phyloP scores from a whole-genome alignment of 352 stramenopile species.

The Phytophthora sp. region DNA sequence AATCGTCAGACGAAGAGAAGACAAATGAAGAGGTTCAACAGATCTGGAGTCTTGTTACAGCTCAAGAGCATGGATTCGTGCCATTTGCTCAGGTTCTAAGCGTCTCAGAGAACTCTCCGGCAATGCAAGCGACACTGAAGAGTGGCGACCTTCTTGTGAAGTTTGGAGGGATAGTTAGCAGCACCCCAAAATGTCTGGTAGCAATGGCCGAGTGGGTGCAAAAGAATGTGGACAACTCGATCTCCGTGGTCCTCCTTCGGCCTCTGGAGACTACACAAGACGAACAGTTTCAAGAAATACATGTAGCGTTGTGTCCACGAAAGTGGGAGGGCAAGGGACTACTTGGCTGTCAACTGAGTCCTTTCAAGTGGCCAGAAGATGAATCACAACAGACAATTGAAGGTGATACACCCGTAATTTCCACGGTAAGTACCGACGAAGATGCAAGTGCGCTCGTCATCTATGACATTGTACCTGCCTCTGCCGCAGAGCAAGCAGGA shows the following conservation, averaged over 20 bases:
- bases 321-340: slow-evolving; percentile 76
- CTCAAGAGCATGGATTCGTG: slow-evolving; percentile 13
- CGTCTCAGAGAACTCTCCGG: slow-evolving; percentile 48
- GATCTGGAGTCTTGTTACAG: slow-evolving; percentile 21
- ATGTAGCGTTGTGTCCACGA: slow-evolving; percentile 35
- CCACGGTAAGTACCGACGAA: slow-evolving; percentile 1
- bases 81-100: slow-evolving; percentile 62
- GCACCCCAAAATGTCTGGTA: slow-evolving; percentile 57
- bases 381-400: slow-evolving; percentile 4
- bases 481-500: slow-evolving; percentile 39
- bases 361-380: slow-evolving; percentile 57
- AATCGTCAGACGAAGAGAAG: neutral
- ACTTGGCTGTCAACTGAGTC: slow-evolving; percentile 64
- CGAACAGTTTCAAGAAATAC: slow-evolving; percentile 23
- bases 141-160: slow-evolving; percentile 52
- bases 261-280: neutral
- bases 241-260: slow-evolving; percentile 50
- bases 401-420: neutral
- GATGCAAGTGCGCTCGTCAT: slow-evolving; percentile 44
- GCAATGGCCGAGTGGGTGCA: slow-evolving; percentile 60
- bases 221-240: slow-evolving; percentile 41
- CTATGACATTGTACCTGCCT: slow-evolving; percentile 41
- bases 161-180: slow-evolving; percentile 55
- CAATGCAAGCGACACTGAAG: slow-evolving; percentile 49
- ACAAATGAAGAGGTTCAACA: neutral